These are phyloP conservation scores for Rhodotorula graminis DNA, from an alignment of 768 basidiomycete genomes.

Conservation along the genomic window DNA sequence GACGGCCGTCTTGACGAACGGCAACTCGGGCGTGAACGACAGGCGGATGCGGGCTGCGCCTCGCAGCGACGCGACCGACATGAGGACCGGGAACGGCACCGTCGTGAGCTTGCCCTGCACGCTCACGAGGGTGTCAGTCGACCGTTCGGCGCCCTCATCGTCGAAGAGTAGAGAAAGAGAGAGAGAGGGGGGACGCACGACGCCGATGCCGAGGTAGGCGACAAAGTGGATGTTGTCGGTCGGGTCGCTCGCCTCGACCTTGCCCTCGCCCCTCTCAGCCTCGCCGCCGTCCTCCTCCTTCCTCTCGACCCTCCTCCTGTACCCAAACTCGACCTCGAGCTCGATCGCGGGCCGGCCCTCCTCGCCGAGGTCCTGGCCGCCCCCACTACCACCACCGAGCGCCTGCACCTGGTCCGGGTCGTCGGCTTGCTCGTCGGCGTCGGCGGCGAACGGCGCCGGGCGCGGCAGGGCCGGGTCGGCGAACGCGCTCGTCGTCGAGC, in stretches of 20 bases:
- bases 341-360: constrained; percentile 2
- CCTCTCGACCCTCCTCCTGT: neutral
- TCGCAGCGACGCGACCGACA: neutral
- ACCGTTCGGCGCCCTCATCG: too few relatives aligned
- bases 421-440: constrained; percentile 3
- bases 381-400: too few relatives aligned
- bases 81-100: constrained; percentile 6
- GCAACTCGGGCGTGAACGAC: constrained; percentile 31
- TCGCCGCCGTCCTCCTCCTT: too few relatives aligned
- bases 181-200: neutral
- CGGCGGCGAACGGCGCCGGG: constrained; percentile 5
- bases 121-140: too few relatives aligned
- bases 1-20: constrained; percentile 25
- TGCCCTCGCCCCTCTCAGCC: neutral
- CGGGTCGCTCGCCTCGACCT: neutral
- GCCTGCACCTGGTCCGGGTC: neutral
- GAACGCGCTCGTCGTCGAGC: neutral
- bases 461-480: neutral
- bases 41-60: constrained; percentile 14
- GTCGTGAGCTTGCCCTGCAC: constrained; percentile 4
- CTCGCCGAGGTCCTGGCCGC: neutral
- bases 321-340: constrained; percentile 17
- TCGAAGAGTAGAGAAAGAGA: neutral
- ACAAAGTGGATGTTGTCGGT: constrained; percentile 7
- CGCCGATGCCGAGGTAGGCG: constrained; percentile 3